Conservation (phyloP, 106 monocot species). For the Dioscorea dumetorum region DNA sequence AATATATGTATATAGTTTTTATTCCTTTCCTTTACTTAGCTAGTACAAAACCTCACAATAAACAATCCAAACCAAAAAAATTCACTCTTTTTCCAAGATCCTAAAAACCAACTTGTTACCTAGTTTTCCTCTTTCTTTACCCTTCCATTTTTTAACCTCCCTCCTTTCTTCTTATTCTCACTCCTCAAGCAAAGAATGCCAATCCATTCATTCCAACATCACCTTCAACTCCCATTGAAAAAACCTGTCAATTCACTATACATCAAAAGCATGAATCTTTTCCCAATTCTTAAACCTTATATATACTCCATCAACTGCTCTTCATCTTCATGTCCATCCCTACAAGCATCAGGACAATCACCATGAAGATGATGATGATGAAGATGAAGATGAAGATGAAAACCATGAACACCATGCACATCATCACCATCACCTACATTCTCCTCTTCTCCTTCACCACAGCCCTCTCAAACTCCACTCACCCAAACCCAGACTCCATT, state of each 20-base stretch:
- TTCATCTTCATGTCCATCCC: not conserved
- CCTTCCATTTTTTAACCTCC: not conserved
- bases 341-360: not conserved
- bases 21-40: too few species aligned
- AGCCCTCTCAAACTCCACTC: constrained; percentile 10
- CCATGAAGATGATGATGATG: not conserved
- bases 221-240: not conserved
- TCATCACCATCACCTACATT: constrained; percentile 3
- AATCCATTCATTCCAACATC: not conserved
- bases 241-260: too few species aligned
- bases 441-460: constrained; percentile 10
- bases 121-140: not conserved
- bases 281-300: not conserved
- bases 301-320: not conserved
- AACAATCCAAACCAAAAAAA: too few species aligned
- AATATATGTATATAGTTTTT: too few species aligned
- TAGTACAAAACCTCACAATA: too few species aligned
- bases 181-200: not conserved
- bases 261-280: too few species aligned
- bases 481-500: constrained; percentile 14
- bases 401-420: not conserved
- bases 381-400: too few species aligned
- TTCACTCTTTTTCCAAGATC: too few species aligned
- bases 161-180: not conserved
- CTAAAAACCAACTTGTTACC: not conserved